Percentiles rank a stretch among this genome's conserved stretches.
phyloP scores from a whole-genome alignment of 129 eudicot genomes.

The Ambrosia trifida region DNA sequence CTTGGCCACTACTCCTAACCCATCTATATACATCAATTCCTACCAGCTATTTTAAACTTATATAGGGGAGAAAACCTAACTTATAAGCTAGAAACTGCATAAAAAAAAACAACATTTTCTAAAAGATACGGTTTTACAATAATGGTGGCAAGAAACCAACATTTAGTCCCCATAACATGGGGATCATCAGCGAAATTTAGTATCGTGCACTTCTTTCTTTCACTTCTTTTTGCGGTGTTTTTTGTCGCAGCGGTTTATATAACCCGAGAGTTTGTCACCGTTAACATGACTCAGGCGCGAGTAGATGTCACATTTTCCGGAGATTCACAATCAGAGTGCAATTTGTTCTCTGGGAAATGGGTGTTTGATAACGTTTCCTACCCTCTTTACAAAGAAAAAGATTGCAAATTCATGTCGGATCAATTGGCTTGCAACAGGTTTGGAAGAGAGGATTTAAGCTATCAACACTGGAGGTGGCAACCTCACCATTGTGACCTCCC shows the following conservation, averaged over 20 bases:
- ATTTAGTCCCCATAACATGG: conserved; percentile 37
- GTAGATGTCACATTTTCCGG: conserved; percentile 6
- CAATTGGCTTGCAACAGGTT: conserved; percentile 64
- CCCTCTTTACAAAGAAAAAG: conserved; percentile 63
- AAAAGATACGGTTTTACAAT: background rate
- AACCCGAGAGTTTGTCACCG: conserved; percentile 47
- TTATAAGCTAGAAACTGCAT: conserved; percentile 15
- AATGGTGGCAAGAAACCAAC: conserved; percentile 48
- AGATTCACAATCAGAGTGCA: conserved; percentile 33
- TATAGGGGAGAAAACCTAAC: conserved; percentile 31
- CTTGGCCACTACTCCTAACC: conserved; percentile 42
- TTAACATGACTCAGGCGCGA: conserved; percentile 21
- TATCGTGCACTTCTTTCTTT: conserved; percentile 51
- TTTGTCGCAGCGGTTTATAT: conserved; percentile 59
- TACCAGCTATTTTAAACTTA: conserved; percentile 44
- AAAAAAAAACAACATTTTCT: background rate
- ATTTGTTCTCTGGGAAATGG: conserved; percentile 69
- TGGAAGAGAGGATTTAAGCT: conserved; percentile 54
- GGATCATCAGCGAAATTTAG: conserved; percentile 61
- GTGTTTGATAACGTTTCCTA: conserved; percentile 60
- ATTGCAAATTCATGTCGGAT: conserved; percentile 66
- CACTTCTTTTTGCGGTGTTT: conserved; percentile 47
- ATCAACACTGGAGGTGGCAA: conserved; percentile 79
- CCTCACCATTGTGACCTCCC: conserved; percentile 70
- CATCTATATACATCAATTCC: conserved; percentile 26